Conservation (phyloP, 2,329 filamentous ascomycete species). For the Penicillium italicum region DNA sequence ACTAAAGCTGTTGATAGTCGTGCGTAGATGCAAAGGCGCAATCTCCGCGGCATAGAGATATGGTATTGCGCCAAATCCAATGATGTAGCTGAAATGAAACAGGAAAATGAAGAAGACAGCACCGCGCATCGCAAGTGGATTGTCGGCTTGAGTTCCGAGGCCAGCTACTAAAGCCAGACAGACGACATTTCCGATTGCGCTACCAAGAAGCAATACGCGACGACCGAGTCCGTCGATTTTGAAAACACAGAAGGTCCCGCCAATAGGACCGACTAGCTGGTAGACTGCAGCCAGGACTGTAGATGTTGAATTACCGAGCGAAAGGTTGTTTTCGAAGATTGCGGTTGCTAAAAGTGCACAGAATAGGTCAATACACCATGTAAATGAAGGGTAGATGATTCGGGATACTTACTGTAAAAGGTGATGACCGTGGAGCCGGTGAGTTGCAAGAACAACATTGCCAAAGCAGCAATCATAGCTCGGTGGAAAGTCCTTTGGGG, state of each 20-base stretch:
- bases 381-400: neutral
- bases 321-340: slow-evolving; percentile 22
- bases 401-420: slow-evolving; percentile 18
- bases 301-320: slow-evolving; percentile 16
- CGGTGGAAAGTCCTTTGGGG: slow-evolving; percentile 20
- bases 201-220: slow-evolving; percentile 18
- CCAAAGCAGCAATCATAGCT: slow-evolving; percentile 14
- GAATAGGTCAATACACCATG: neutral
- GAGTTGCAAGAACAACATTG: slow-evolving; percentile 17
- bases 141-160: slow-evolving; percentile 15
- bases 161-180: slow-evolving; percentile 18
- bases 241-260: slow-evolving; percentile 18
- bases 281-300: slow-evolving; percentile 20
- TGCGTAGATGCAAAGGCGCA: slow-evolving; percentile 21
- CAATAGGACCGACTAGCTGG: slow-evolving; percentile 21
- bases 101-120: slow-evolving; percentile 24
- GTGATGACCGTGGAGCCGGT: slow-evolving; percentile 22
- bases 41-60: slow-evolving; percentile 24
- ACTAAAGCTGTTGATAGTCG: slow-evolving; percentile 24
- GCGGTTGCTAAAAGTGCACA: slow-evolving; percentile 11
- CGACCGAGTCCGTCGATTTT: slow-evolving; percentile 19
- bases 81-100: slow-evolving; percentile 25
- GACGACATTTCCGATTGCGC: slow-evolving; percentile 17
- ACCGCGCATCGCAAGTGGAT: slow-evolving; percentile 15
- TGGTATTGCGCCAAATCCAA: slow-evolving; percentile 24